Percentiles rank a stretch among this genome's conserved stretches.
Conservation (phyloP, 352 stramenopile genomes). For the Globisporangium megalacanthum region DNA sequence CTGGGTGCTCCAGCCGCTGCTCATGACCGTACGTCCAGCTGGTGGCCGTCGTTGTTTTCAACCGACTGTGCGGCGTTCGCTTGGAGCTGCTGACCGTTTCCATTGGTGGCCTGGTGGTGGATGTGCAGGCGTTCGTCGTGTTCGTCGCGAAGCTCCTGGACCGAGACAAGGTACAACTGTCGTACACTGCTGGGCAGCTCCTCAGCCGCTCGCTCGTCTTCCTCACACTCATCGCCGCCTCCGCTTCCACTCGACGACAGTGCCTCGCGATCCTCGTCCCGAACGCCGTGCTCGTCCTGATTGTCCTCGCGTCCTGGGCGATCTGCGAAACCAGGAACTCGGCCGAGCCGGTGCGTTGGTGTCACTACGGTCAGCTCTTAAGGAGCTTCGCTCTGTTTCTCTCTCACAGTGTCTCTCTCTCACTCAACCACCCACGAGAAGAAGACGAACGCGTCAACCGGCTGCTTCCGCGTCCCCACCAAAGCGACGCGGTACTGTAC, state of each 20-base stretch:
- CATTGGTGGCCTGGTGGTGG: too few relatives aligned
- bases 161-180: constrained; percentile 34
- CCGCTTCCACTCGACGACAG: constrained; percentile 24
- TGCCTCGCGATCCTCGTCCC: constrained; percentile 61
- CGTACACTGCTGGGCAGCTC: too few relatives aligned
- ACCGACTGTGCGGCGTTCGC: too few relatives aligned
- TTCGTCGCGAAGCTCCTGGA: constrained; percentile 58
- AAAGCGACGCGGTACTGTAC: constrained; percentile 80
- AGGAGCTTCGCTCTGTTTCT: background rate
- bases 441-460: constrained; percentile 28
- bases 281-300: constrained; percentile 45
- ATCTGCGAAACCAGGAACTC: constrained; percentile 66
- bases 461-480: constrained; percentile 37
- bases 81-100: background rate
- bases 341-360: constrained; percentile 27
- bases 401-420: background rate
- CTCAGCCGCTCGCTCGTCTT: too few relatives aligned
- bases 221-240: too few relatives aligned
- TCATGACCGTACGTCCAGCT: constrained; percentile 47
- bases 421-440: background rate
- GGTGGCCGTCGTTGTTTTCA: too few relatives aligned
- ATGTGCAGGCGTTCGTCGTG: constrained; percentile 49
- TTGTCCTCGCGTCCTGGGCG: constrained; percentile 57
- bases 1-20: constrained; percentile 66
- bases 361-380: background rate